phyloP scores from a whole-genome alignment of 345 rosid genomes.

The thale cress (Arabidopsis thaliana) region DNA sequence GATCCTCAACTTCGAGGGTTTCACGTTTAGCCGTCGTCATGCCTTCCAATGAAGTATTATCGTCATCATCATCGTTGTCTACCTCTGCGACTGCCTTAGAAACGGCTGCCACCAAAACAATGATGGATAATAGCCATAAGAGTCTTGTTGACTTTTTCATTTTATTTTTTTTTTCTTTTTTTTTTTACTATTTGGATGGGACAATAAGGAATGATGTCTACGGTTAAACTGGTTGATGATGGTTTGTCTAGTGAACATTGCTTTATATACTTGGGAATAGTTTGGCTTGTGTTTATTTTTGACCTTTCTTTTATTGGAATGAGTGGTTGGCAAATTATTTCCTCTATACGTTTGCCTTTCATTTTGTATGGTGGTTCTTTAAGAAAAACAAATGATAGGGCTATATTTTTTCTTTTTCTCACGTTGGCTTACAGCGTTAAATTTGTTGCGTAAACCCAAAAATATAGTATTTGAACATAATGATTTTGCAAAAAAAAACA shows the following conservation, averaged over 20 bases:
- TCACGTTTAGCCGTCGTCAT: slow-evolving; percentile 7
- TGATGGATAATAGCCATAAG: slow-evolving; percentile 35
- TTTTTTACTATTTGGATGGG: neutral
- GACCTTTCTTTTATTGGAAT: slow-evolving; percentile 17
- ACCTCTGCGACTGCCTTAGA: neutral
- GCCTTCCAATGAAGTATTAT: neutral
- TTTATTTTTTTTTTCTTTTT: neutral
- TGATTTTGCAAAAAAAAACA: neutral
- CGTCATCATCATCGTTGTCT: neutral
- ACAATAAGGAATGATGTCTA: slow-evolving; percentile 11
- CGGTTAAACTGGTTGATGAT: slow-evolving; percentile 12
- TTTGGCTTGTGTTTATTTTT: slow-evolving; percentile 32
- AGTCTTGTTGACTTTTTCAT: slow-evolving; percentile 36
- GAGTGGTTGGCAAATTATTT: slow-evolving; percentile 30
- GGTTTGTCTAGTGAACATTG: slow-evolving; percentile 1
- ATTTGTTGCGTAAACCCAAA: neutral
- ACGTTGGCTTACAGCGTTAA: neutral
- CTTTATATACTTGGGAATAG: neutral
- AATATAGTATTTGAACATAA: neutral
- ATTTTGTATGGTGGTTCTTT: neutral
- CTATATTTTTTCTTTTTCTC: neutral
- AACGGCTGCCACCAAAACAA: slow-evolving; percentile 28
- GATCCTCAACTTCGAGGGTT: neutral
- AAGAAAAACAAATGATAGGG: neutral
- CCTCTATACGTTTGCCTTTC: neutral